Conservation (phyloP, 192 early-diverging fungal genomes). For the Gryganskiella cystojenkinii region DNA sequence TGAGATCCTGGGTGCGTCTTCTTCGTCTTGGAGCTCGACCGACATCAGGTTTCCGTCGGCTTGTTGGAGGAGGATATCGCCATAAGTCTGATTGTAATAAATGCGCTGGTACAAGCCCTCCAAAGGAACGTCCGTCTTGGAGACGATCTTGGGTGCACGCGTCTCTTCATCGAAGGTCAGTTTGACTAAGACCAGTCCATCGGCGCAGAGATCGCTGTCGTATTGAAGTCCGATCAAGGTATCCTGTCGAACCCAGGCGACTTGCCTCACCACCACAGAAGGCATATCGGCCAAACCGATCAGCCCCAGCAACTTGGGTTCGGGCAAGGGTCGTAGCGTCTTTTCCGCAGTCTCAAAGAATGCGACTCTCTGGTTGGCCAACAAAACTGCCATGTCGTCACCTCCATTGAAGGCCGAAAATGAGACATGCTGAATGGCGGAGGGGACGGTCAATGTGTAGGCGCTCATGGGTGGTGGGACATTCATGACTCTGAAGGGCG, state of each 20-base stretch:
- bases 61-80: conserved; percentile 45
- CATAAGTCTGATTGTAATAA: conserved; percentile 48
- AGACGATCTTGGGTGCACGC: conserved; percentile 27
- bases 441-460: conserved; percentile 48
- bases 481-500: conserved; percentile 85
- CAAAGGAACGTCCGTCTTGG: conserved; percentile 24
- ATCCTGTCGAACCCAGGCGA: conserved; percentile 68
- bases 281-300: conserved; percentile 46
- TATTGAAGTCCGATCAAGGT: conserved; percentile 68
- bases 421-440: conserved; percentile 65
- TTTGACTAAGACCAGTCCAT: conserved; percentile 55
- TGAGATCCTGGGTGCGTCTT: conserved; percentile 22
- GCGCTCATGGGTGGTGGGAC: conserved; percentile 96
- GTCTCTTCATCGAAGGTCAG: conserved; percentile 47
- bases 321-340: conserved; percentile 26
- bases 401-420: conserved; percentile 72
- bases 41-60: conserved; percentile 28
- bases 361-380: conserved; percentile 62
- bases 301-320: conserved; percentile 42
- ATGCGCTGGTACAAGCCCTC: conserved; percentile 50
- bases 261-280: conserved; percentile 64
- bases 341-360: conserved; percentile 50
- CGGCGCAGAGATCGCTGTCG: conserved; percentile 43
- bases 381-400: conserved; percentile 78
- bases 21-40: conserved; percentile 14